phyloP scores from a whole-genome alignment of 345 rosid species.

The Murraya koenigii region DNA sequence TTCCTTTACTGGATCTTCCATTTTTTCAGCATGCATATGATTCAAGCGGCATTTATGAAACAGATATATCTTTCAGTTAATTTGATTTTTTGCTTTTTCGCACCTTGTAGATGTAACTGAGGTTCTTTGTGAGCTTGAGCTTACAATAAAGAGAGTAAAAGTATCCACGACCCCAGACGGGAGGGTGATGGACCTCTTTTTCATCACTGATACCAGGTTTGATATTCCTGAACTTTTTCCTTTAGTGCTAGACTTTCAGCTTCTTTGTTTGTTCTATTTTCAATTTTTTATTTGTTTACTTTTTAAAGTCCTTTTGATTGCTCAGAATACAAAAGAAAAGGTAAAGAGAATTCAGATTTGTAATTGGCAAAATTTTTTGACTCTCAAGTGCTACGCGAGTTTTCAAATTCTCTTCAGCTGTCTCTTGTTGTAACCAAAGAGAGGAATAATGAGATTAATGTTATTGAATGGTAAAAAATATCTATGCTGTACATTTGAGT shows the following conservation, averaged over 20 bases:
- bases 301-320: not conserved
- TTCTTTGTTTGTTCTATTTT: not conserved
- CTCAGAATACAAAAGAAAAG: not conserved
- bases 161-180: constrained; percentile 73
- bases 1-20: not conserved
- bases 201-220: constrained; percentile 67
- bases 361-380: not conserved
- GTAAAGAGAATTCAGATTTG: constrained; percentile 1
- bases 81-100: not conserved
- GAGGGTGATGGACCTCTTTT: constrained; percentile 68
- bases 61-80: not conserved
- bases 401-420: not conserved
- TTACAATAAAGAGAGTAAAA: constrained; percentile 62
- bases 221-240: constrained; percentile 15
- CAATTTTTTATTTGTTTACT: not conserved
- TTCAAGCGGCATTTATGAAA: not conserved
- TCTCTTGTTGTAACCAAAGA: not conserved
- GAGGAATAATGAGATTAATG: not conserved
- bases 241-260: not conserved
- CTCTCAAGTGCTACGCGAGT: not conserved
- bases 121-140: constrained; percentile 67
- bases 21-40: not conserved
- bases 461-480: not conserved
- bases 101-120: constrained; percentile 48
- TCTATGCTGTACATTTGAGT: not conserved